Conservation (phyloP, 139 green algal genomes). For the Spirogloea muscicola region DNA sequence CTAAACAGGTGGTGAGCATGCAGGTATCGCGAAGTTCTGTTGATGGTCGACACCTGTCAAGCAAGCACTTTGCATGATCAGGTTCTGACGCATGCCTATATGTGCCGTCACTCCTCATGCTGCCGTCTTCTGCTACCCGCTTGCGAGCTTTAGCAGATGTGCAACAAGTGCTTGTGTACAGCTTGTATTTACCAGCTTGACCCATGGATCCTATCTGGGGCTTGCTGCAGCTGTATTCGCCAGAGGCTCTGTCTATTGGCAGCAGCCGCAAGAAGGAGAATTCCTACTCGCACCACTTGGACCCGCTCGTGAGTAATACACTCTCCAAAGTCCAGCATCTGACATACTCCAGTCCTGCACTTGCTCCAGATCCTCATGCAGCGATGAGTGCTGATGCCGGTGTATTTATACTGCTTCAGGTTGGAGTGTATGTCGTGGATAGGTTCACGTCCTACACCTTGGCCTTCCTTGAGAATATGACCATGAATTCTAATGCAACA, state of each 20-base stretch:
- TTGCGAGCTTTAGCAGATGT: background rate
- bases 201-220: too few relatives aligned
- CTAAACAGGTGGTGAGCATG: background rate
- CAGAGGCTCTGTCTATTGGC: conserved; percentile 56
- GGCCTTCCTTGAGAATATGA: conserved; percentile 63
- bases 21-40: conserved; percentile 74
- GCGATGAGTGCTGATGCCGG: too few relatives aligned
- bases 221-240: conserved; percentile 58
- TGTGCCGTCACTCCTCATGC: too few relatives aligned
- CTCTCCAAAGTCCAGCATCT: too few relatives aligned
- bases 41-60: conserved; percentile 90
- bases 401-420: too few relatives aligned
- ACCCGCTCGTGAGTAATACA: too few relatives aligned
- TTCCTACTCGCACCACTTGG: conserved; percentile 66
- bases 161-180: conserved; percentile 53
- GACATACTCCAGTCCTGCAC: too few relatives aligned
- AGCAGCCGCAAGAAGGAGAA: conserved; percentile 65
- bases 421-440: conserved; percentile 67
- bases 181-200: too few relatives aligned
- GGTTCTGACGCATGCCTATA: too few relatives aligned
- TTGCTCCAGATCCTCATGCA: too few relatives aligned
- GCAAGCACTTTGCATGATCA: conserved; percentile 4
- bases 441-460: conserved; percentile 65
- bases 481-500: conserved; percentile 32
- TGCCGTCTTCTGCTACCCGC: background rate